Percentiles rank a stretch among this genome's conserved stretches.
Conservation (phyloP, 352 stramenopile genomes). For the Globisporangium ultimum region DNA sequence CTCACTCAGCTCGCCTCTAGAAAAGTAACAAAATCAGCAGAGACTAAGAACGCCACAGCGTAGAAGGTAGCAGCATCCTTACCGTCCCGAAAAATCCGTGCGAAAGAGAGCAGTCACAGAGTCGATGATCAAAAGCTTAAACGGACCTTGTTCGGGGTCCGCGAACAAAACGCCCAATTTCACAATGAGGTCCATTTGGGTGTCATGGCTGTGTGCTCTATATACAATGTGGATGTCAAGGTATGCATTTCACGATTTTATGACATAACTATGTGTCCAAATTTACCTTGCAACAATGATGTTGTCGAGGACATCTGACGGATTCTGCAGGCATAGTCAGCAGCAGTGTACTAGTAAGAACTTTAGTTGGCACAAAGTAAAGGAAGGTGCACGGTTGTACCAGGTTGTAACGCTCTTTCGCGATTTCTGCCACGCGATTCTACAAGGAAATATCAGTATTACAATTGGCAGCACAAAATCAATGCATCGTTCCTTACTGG, state of each 20-base stretch:
- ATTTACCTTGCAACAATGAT: slow-evolving; percentile 86
- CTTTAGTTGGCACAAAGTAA: too few species aligned
- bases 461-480: neutral
- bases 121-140: slow-evolving; percentile 88
- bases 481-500: slow-evolving; percentile 32
- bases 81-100: slow-evolving; percentile 84
- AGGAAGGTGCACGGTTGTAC: slow-evolving; percentile 18
- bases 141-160: slow-evolving; percentile 67
- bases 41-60: too few species aligned
- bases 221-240: slow-evolving; percentile 1
- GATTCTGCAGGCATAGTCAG: slow-evolving; percentile 40
- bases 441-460: slow-evolving; percentile 19
- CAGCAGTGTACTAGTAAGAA: neutral
- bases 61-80: neutral
- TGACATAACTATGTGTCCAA: neutral
- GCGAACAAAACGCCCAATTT: slow-evolving; percentile 71
- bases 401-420: slow-evolving; percentile 76
- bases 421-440: slow-evolving; percentile 82
- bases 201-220: slow-evolving; percentile 84
- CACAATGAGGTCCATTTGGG: slow-evolving; percentile 87
- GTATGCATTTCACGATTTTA: too few species aligned
- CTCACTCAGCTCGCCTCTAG: slow-evolving; percentile 50
- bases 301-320: slow-evolving; percentile 91
- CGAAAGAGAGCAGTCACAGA: slow-evolving; percentile 90
- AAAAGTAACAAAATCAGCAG: neutral